phyloP scores from a whole-genome alignment of 169 alveolate species.

The Plasmodium vinckei region DNA sequence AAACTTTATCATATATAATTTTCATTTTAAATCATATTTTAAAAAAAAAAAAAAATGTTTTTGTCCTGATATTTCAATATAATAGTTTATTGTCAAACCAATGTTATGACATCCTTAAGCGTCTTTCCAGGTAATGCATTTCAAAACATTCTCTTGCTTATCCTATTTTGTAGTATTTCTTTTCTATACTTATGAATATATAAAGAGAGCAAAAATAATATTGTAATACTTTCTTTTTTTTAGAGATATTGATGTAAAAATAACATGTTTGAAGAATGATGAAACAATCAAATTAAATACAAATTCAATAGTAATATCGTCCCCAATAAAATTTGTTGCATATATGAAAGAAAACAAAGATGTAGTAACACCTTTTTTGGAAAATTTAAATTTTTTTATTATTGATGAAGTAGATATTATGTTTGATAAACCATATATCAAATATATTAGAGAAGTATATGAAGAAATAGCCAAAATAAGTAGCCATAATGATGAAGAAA shows the following conservation, averaged over 20 bases:
- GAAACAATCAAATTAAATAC: neutral
- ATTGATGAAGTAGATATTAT: slow-evolving; percentile 65
- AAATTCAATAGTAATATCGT: slow-evolving; percentile 19
- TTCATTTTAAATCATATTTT: slow-evolving; percentile 45
- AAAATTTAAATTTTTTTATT: slow-evolving; percentile 41
- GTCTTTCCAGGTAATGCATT: slow-evolving; percentile 27
- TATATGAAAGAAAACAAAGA: slow-evolving; percentile 57
- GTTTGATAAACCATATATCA: slow-evolving; percentile 50
- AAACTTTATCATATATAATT: slow-evolving; percentile 65
- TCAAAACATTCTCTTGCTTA: neutral
- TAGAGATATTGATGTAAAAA: slow-evolving; percentile 44
- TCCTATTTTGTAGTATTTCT: neutral
- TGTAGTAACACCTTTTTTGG: slow-evolving; percentile 2
- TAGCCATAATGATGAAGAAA: neutral
- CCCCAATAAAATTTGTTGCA: slow-evolving; percentile 37
- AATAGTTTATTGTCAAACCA: slow-evolving; percentile 35
- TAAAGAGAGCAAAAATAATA: neutral
- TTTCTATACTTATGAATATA: neutral
- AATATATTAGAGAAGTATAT: slow-evolving; percentile 23
- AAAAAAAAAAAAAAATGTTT: slow-evolving; percentile 9
- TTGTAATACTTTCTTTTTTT: neutral
- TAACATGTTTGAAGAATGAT: slow-evolving; percentile 4
- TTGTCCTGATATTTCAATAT: slow-evolving; percentile 42
- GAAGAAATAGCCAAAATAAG: slow-evolving; percentile 24
- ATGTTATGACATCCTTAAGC: slow-evolving; percentile 33